Conservation (phyloP, 495 filamentous ascomycete genomes). For the Aspergillus homomorphus region DNA sequence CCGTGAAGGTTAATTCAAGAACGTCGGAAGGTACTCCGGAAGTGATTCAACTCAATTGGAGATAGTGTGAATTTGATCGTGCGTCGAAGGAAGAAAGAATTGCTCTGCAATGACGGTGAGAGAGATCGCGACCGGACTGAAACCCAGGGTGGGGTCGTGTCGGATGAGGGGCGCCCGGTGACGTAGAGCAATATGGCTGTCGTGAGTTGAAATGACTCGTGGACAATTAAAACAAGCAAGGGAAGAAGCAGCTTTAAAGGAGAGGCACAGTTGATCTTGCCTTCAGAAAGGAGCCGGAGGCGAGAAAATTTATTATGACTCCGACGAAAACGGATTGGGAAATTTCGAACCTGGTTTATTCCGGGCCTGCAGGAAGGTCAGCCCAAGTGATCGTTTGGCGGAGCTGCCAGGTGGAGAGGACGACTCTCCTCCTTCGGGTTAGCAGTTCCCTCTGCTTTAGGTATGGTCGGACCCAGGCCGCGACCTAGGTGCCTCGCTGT, state of each 20-base stretch:
- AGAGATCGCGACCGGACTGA: background rate
- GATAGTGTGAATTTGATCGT: too few species aligned
- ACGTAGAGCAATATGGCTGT: background rate
- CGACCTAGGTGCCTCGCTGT: background rate
- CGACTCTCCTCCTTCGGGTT: background rate
- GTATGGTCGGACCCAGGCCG: background rate
- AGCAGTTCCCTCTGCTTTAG: background rate
- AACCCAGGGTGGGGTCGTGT: background rate
- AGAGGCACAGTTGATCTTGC: background rate
- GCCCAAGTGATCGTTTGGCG: background rate
- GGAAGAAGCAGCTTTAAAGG: background rate
- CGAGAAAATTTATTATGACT: too few species aligned
- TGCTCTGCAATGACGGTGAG: background rate
- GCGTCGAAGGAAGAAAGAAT: background rate
- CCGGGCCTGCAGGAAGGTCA: background rate
- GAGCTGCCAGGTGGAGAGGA: background rate
- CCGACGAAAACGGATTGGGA: too few species aligned
- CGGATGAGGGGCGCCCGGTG: background rate
- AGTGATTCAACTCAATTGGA: background rate
- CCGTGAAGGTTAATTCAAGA: background rate
- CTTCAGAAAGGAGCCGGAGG: too few species aligned
- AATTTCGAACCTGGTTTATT: background rate
- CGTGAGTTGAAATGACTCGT: background rate
- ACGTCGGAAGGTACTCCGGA: background rate
- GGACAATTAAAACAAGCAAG: background rate